Evolutionary conservation across 2,329 filamentous ascomycete species (phyloP).

Genomic region (Sordariomycetes sp.): DNA sequence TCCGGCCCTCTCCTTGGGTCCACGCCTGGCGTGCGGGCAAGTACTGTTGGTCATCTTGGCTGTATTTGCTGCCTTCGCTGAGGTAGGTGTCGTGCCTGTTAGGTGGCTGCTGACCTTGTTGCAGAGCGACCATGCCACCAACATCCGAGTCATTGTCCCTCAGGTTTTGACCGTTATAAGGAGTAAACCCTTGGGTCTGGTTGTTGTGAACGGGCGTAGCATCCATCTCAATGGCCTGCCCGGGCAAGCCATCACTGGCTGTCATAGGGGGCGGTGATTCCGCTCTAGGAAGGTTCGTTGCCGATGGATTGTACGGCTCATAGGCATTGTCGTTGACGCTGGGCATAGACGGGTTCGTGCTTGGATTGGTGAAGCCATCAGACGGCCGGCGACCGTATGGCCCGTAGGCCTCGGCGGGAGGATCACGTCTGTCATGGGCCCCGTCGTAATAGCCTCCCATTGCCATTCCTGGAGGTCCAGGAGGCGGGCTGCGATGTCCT

Average conservation of each 20-base stretch:
- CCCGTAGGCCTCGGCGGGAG: slow-evolving; percentile 27
- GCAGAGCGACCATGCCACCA: slow-evolving; percentile 63
- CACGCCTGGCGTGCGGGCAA: slow-evolving; percentile 47
- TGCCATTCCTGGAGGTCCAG: slow-evolving; percentile 33
- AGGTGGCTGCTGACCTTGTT: slow-evolving; percentile 38
- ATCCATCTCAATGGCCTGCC: slow-evolving; percentile 70
- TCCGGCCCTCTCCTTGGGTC: slow-evolving; percentile 35
- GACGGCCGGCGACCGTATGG: slow-evolving; percentile 28
- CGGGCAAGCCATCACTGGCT: slow-evolving; percentile 22
- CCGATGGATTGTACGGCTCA: slow-evolving; percentile 30
- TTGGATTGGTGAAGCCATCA: slow-evolving; percentile 15
- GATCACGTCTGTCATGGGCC: slow-evolving; percentile 26
- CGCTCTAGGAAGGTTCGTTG: slow-evolving; percentile 42
- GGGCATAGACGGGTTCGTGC: slow-evolving; percentile 24
- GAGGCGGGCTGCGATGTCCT: slow-evolving; percentile 20
- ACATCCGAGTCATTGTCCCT: slow-evolving; percentile 63
- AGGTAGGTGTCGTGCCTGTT: slow-evolving; percentile 39
- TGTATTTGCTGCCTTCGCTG: slow-evolving; percentile 66
- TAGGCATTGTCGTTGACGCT: slow-evolving; percentile 28
- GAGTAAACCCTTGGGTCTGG: slow-evolving; percentile 13
- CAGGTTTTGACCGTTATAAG: slow-evolving; percentile 34
- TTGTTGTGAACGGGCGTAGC: slow-evolving; percentile 22
- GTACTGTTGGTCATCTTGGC: slow-evolving; percentile 53
- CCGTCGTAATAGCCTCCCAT: too few relatives aligned
- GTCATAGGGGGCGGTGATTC: slow-evolving; percentile 56